Evolutionary conservation across 2,329 filamentous ascomycete species (phyloP), one percentile per base, ranked within the genome.

Genomic region (Fusarium kyushuense): DNA sequence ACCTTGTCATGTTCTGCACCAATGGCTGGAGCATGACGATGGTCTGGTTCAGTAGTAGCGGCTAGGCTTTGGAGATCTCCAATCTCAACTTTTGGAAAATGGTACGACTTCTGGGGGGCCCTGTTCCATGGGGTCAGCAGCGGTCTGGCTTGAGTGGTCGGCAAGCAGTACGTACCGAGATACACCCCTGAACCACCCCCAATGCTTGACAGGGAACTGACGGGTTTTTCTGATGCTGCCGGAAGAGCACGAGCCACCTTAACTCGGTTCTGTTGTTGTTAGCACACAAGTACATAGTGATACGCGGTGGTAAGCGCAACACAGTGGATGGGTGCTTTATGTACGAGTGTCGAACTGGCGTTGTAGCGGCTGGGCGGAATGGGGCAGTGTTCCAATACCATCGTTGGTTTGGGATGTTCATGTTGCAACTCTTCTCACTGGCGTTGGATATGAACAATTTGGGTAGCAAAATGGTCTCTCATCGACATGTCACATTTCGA

Each of bases 51-150:
- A 72, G 71, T 72, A 72, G 71, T 72, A 74, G 72, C 69, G 71
- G 42, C 63, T 61, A 54, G 63, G 59, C 63, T 70, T 72, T 70
- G 68, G 72, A 74, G 72, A 74, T 74, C 72, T 74, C 72, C 68
- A 74, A 74, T 74, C 71, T 74, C 63, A 58, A 71, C 63, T 57
- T 59, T 55, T 60, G 61, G 51, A 72, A 72, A 74, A 72, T 74
- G 72, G 72, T 74, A 74, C 72, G 72, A 74, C 40, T 72, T 68
- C 55, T 57, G 56, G 63, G 72, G 70, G 61, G 42, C 14, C 67
- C 59, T 70, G 61, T 61, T 55, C 58, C 58, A 61, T 60, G 69
- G 67, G 67, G 64, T 62, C 60, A 58, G 63, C 69, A 61, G 70
- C 69, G 67, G 71, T 71, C 65, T 69, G 54, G 62, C 54, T 71